Base-by-base conservation (phyloP, 768 basidiomycete species). In the Lactifluus subvellereus region DNA sequence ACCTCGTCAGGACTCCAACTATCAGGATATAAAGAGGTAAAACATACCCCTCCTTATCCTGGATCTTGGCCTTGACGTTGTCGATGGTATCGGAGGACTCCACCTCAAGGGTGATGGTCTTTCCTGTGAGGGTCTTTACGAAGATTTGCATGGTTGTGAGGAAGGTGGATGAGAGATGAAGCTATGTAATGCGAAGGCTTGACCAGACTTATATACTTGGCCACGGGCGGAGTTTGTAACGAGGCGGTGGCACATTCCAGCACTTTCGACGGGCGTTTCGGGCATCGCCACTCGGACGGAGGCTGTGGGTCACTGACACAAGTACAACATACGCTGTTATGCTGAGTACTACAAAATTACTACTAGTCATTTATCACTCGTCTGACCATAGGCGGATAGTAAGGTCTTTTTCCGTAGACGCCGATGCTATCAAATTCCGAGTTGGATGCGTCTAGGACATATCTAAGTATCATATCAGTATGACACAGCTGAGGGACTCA, bases 341-440 rank as follows among this genome's bases (percentile, higher is more conserved):
- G 10, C 40, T 13, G 22, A 10, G 35, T 37, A 37, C 35, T 10
- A 10, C 35, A 37, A 37, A 37, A 8, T 10, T 37, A 27, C 42
- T 43, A 43, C 18, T 43, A 16, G 6, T 14, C 6, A n/a, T 20
- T 45, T 3, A 6, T 51, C 57, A 59, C 56, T 66, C 53, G n/a
- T 45, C 55, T 53, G 74, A 72, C 69, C 89, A 85, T 16, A 98
- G 68, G 57, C 87, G 81, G 69, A 98, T 89, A 5, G 85, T 86
- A 64, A 90, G 74, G 68, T 96, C 94, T 67, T 92, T 92, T 68
- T 94, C 93, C 82, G 91, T 86, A 10, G 87, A 83, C n/a, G 90
- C 91, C 4, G 92, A 91, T 7, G 92, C 94, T 65, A 98, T 87
- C 59, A 89, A 84, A 51, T 78, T 80, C 56, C 77, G 80, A 22